Conservation (phyloP, 2,329 filamentous ascomycete species). For the Diaporthe sp. region DNA sequence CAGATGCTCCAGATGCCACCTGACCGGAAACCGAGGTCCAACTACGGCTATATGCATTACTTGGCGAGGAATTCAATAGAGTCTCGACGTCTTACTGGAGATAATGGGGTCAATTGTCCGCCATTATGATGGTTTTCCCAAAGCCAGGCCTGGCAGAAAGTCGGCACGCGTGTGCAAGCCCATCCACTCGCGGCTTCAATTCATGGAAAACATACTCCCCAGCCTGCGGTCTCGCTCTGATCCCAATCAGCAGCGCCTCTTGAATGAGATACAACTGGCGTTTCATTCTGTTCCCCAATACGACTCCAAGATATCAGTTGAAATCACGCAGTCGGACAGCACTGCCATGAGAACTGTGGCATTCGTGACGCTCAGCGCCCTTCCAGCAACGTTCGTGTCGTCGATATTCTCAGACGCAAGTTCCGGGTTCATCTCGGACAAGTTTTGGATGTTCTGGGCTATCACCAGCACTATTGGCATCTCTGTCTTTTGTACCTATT, state of each 20-base stretch:
- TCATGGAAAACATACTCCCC: neutral
- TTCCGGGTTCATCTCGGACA: neutral
- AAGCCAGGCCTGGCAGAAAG: neutral
- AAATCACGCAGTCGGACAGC: neutral
- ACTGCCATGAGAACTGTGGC: neutral
- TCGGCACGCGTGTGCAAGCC: neutral
- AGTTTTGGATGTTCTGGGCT: neutral
- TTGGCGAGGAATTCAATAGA: neutral
- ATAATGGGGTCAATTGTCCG: neutral
- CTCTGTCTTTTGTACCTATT: neutral
- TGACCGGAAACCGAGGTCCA: neutral
- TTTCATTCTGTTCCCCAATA: neutral
- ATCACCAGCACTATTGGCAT: neutral
- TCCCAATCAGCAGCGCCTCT: neutral
- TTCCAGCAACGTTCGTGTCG: neutral
- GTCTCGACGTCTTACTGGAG: neutral
- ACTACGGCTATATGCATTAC: neutral
- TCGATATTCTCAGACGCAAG: neutral
- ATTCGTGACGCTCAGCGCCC: neutral
- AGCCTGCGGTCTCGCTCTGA: neutral
- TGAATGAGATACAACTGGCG: neutral
- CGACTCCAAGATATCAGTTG: neutral
- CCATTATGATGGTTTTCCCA: neutral
- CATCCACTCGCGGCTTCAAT: neutral
- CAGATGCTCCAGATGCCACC: neutral